Base-by-base conservation (phyloP, 2,329 filamentous ascomycete genomes). In the Ophiostoma montium region DNA sequence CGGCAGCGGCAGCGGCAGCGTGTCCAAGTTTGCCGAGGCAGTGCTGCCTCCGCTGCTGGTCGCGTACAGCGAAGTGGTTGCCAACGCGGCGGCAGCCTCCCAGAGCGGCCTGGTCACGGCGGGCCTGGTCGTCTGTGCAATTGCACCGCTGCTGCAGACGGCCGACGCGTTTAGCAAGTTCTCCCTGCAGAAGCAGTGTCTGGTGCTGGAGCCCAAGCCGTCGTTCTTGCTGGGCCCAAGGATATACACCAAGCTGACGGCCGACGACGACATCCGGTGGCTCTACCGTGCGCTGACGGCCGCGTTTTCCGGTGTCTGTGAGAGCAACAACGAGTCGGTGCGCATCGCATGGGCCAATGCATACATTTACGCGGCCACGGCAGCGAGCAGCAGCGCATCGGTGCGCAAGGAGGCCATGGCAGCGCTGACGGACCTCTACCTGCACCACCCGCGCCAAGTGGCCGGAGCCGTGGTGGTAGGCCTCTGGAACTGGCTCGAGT, bases 181-280 rank as follows among this genome's bases (percentile, higher is more conserved):
- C 21, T 69, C 76, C 30, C 66, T 88, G 23, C 63, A 74, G 21
- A 75, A 79, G 46, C 80, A 86, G 57, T 78, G 78, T 11, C 70
- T 94, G 52, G 71, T 73, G 2, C 63, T 80, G 35, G 79, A 82
- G n/a, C 80, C 86, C 0, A 95, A 94, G 62, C 81, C 85, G 13
- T 94, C 90, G 0, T 92, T 94, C 62, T 69, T 96, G 18, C 71
- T 96, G 6, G 95, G 86, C 58, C 75, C 84, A 32, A 83, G 85
- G 53, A 78, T 95, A 5, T 96, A 92, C 65, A 80, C 82, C 35
- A 95, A 95, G 60, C 60, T 95, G 21, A 72, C 74, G 2, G 67
- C 71, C 1, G 79, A 83, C 50, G 84, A 89, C 48, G 92, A 98
- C 58, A 69, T 88, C 18, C 70, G 69, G 48, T 95, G 92, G 86